Evolutionary conservation across 192 early-diverging fungal genomes (phyloP).

Genomic region (Coemansia sp.): DNA sequence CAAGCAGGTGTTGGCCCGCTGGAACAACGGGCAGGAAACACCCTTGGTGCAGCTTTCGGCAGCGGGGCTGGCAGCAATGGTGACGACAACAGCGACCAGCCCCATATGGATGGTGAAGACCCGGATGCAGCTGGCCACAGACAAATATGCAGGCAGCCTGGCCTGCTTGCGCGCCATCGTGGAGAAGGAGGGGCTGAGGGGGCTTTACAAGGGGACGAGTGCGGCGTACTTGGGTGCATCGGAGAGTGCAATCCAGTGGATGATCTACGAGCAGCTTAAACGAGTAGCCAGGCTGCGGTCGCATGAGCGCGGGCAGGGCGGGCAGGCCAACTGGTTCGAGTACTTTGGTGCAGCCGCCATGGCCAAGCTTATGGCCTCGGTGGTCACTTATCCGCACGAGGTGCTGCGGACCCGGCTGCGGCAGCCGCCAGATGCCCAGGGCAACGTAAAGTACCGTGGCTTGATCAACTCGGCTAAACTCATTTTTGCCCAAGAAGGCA

Average conservation of each 20-base stretch:
- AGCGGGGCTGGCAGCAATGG: constrained; percentile 67
- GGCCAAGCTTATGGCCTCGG: constrained; percentile 85
- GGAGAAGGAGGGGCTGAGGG: constrained; percentile 74
- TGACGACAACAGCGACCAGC: constrained; percentile 82
- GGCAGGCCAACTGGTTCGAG: constrained; percentile 66
- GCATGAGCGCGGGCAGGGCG: neutral
- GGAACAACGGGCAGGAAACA: constrained; percentile 77
- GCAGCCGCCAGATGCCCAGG: constrained; percentile 70
- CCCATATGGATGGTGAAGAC: constrained; percentile 99
- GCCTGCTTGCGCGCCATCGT: constrained; percentile 71
- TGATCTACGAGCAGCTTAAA: constrained; percentile 94
- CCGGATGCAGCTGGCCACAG: constrained; percentile 81
- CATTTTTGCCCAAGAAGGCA: constrained; percentile 77
- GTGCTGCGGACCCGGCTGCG: constrained; percentile 88
- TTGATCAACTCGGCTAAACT: constrained; percentile 57
- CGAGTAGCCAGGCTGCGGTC: constrained; percentile 22
- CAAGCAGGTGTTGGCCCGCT: constrained; percentile 72
- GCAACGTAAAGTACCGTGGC: constrained; percentile 73
- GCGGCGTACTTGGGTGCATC: constrained; percentile 86
- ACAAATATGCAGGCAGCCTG: constrained; percentile 73
- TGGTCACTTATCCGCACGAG: constrained; percentile 93
- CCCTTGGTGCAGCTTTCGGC: constrained; percentile 77
- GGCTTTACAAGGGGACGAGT: constrained; percentile 86
- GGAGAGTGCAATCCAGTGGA: constrained; percentile 93
- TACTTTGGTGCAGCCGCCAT: constrained; percentile 78